Evolutionary conservation across 129 eudicot genomes (phyloP).

Genomic region (Erigeron canadensis): DNA sequence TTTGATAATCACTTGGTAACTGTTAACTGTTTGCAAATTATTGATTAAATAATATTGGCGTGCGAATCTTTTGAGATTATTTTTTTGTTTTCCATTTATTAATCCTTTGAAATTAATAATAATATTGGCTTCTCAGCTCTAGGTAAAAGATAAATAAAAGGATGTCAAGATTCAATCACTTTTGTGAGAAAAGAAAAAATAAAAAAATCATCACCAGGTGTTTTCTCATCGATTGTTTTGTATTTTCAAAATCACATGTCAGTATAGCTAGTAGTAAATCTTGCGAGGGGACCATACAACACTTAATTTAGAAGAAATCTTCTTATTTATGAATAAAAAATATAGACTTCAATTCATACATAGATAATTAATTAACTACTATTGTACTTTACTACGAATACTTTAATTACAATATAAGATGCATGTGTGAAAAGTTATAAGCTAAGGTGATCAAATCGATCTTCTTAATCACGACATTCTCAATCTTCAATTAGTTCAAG

Average conservation of each 20-base stretch:
- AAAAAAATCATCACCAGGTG: slow-evolving; percentile 24
- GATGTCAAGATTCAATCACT: too few species aligned
- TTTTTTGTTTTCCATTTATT: neutral
- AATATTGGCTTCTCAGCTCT: too few species aligned
- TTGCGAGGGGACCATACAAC: slow-evolving; percentile 17
- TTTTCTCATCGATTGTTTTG: slow-evolving; percentile 14
- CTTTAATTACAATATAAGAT: neutral
- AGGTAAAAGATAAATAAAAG: too few species aligned
- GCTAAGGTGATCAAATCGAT: too few species aligned
- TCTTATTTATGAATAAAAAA: too few species aligned
- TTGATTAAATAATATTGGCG: slow-evolving; percentile 26
- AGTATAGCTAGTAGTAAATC: neutral
- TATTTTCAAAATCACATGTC: slow-evolving; percentile 26
- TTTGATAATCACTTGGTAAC: slow-evolving; percentile 24
- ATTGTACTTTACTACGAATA: too few species aligned
- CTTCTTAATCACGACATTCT: too few species aligned
- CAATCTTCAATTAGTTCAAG: too few species aligned
- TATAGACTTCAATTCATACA: too few species aligned
- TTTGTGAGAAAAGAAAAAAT: slow-evolving; percentile 14
- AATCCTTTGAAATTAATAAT: neutral
- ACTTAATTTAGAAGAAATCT: too few species aligned
- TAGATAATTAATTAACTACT: too few species aligned
- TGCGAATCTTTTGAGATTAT: slow-evolving; percentile 27
- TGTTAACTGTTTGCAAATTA: slow-evolving; percentile 32
- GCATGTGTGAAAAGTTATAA: neutral